phyloP scores from a whole-genome alignment of 495 filamentous ascomycete genomes.

The Neurospora discreta region DNA sequence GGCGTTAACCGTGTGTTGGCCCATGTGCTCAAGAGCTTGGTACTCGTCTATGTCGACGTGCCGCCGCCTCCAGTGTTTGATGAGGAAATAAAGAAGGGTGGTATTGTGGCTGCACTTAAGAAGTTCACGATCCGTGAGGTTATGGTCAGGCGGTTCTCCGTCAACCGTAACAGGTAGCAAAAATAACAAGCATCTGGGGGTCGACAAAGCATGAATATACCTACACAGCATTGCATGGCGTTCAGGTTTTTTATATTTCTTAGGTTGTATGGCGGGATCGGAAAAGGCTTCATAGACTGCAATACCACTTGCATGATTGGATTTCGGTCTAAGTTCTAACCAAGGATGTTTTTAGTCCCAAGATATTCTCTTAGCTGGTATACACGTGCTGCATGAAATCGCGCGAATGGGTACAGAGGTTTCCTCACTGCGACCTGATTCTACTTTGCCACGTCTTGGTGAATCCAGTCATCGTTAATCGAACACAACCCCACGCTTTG shows the following conservation, averaged over 20 bases:
- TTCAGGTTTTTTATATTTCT: neutral
- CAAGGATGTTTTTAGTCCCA: neutral
- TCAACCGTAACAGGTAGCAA: slow-evolving; percentile 52
- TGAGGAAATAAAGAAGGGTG: slow-evolving; percentile 27
- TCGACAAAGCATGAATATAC: neutral
- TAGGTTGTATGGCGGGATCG: neutral
- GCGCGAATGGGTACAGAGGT: neutral
- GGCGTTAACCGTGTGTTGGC: slow-evolving; percentile 82
- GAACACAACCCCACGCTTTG: no score
- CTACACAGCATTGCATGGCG: neutral
- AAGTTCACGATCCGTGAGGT: slow-evolving; percentile 76
- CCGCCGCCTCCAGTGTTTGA: slow-evolving; percentile 52
- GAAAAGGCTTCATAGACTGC: neutral
- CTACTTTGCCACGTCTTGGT: no score
- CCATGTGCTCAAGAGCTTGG: slow-evolving; percentile 78
- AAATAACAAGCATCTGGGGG: neutral
- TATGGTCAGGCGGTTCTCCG: slow-evolving; percentile 67
- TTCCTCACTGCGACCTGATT: neutral
- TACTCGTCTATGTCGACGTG: slow-evolving; percentile 83
- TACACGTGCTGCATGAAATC: neutral
- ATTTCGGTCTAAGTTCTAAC: neutral
- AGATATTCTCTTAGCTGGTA: neutral
- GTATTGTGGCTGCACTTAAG: slow-evolving; percentile 52
- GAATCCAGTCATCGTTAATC: no score
- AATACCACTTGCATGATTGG: neutral